Evolutionary conservation across 1,284 basidiomycete genomes (phyloP).

Genomic region (Ganoderma resinaceum): DNA sequence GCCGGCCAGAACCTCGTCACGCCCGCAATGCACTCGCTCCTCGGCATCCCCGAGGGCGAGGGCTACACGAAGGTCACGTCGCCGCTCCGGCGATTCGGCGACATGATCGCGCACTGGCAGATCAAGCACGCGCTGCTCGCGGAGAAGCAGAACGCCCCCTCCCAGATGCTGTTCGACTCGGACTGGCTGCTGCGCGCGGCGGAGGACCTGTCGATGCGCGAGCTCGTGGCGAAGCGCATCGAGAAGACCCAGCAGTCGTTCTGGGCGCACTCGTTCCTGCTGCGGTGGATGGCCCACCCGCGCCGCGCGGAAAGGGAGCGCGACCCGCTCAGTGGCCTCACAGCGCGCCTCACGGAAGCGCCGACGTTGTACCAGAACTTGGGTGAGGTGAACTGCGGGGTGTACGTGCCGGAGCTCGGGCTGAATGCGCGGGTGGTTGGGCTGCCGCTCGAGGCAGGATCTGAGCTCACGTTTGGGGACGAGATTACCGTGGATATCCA

Average conservation of each 20-base stretch:
- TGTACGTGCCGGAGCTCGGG: slow-evolving; percentile 30
- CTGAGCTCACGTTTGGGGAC: slow-evolving; percentile 16
- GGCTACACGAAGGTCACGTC: slow-evolving; percentile 89
- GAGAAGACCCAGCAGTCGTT: slow-evolving; percentile 41
- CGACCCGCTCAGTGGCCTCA: slow-evolving; percentile 43
- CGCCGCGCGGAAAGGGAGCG: slow-evolving; percentile 31
- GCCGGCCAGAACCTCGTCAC: slow-evolving; percentile 54
- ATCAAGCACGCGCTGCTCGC: slow-evolving; percentile 82
- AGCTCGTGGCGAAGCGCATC: slow-evolving; percentile 37
- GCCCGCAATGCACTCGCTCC: slow-evolving; percentile 70
- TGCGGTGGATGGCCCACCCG: slow-evolving; percentile 40
- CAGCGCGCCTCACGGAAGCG: slow-evolving; percentile 21
- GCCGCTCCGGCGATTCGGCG: slow-evolving; percentile 87
- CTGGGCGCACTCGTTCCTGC: slow-evolving; percentile 44
- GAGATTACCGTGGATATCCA: slow-evolving; percentile 24
- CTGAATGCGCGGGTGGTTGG: slow-evolving; percentile 23
- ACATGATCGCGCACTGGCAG: slow-evolving; percentile 94
- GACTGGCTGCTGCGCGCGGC: slow-evolving; percentile 47
- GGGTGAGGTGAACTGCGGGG: slow-evolving; percentile 10
- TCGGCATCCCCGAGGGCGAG: slow-evolving; percentile 75
- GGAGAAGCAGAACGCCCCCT: slow-evolving; percentile 30
- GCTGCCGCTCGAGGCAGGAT: not conserved
- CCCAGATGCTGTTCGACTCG: slow-evolving; percentile 46
- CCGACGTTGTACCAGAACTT: slow-evolving; percentile 10
- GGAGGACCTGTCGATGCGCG: slow-evolving; percentile 36